A percentile compares a stretch with the other conserved stretches of the same genome.
These are phyloP conservation scores for Pseudohalonectria lignicola DNA, from an alignment of 2,329 filamentous ascomycete genomes.

Conservation along the genomic window DNA sequence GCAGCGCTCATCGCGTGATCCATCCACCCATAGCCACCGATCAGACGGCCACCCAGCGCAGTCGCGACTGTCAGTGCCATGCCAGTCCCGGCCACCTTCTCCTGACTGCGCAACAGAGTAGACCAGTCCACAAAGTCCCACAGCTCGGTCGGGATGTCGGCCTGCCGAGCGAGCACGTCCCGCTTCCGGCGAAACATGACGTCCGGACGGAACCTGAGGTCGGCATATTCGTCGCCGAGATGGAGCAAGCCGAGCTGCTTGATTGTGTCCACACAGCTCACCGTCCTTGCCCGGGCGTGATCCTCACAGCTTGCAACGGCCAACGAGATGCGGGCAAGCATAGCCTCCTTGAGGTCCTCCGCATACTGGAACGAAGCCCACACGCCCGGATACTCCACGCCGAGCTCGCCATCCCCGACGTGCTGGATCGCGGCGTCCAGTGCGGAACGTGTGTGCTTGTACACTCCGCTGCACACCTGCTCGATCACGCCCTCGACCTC, in stretches of 20 bases:
- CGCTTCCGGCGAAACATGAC: constrained; percentile 86
- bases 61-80: constrained; percentile 90
- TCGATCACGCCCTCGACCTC: constrained; percentile 76
- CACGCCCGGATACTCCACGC: constrained; percentile 73
- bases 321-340: constrained; percentile 77
- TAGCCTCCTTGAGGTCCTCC: constrained; percentile 83
- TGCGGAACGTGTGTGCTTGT: constrained; percentile 67
- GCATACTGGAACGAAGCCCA: constrained; percentile 83
- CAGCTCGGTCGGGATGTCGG: constrained; percentile 79
- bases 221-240: constrained; percentile 75
- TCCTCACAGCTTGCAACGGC: constrained; percentile 76
- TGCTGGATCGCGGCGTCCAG: constrained; percentile 65
- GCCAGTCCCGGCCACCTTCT: constrained; percentile 87
- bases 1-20: constrained; percentile 75
- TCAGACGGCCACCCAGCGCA: constrained; percentile 68
- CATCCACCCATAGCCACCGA: constrained; percentile 81
- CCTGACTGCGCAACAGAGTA: constrained; percentile 75
- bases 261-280: constrained; percentile 73
- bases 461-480: constrained; percentile 73
- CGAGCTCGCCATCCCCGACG: constrained; percentile 66
- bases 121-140: constrained; percentile 89
- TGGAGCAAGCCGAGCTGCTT: constrained; percentile 82
- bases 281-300: constrained; percentile 66
- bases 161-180: constrained; percentile 71
- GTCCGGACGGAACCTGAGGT: constrained; percentile 79